phyloP scores from a whole-genome alignment of 1,139 yeast genomes.

The Debaryomyces fabryi region DNA sequence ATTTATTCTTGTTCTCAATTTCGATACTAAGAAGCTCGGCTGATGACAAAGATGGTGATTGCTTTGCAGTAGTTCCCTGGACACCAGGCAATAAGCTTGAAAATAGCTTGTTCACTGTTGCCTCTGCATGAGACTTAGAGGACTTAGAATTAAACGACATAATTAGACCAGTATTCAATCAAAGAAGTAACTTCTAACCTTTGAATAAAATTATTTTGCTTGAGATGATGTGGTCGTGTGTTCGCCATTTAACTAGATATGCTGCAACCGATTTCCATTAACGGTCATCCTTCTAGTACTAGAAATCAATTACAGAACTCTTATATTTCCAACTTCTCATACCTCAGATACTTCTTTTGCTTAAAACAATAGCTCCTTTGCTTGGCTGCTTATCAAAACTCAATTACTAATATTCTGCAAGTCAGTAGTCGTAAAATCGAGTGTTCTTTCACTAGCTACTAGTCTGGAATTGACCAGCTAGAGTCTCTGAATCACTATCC shows the following conservation, averaged over 20 bases:
- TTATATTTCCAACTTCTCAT: not conserved
- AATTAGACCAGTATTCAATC: not conserved
- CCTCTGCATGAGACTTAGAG: constrained; percentile 38
- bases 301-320: no score
- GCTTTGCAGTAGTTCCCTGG: constrained; percentile 10
- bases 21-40: constrained; percentile 29
- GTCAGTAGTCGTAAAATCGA: not conserved
- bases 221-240: not conserved
- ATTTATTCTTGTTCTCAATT: constrained; percentile 23
- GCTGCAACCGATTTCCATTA: not conserved
- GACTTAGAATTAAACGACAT: constrained; percentile 35
- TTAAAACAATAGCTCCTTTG: not conserved
- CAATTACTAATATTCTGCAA: not conserved
- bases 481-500: no score
- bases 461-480: not conserved
- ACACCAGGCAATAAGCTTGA: constrained; percentile 44
- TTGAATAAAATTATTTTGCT: not conserved
- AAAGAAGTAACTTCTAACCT: not conserved
- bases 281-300: not conserved
- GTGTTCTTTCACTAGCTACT: not conserved
- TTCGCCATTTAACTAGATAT: not conserved
- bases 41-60: constrained; percentile 17
- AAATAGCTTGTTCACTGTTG: constrained; percentile 46
- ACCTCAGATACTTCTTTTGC: not conserved
- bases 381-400: not conserved